phyloP scores from a whole-genome alignment of 2,329 filamentous ascomycete species.

The Bipolaris gigantea region DNA sequence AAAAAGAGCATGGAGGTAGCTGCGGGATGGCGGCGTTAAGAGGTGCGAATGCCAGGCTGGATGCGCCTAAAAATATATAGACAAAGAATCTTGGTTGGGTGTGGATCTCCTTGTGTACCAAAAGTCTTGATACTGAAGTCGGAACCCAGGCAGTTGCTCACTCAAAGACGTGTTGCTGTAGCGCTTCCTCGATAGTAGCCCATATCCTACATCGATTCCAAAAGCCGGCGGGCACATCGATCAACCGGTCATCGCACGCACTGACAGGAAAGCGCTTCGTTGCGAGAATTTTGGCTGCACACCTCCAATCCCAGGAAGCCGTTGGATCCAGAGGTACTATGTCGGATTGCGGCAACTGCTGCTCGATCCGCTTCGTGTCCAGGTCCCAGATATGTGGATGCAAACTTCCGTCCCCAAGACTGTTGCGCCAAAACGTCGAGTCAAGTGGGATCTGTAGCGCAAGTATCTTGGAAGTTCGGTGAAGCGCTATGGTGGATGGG shows the following conservation, averaged over 20 bases:
- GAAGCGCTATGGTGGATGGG: constrained; percentile 20
- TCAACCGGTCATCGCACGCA: constrained; percentile 13
- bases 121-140: neutral
- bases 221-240: constrained; percentile 20
- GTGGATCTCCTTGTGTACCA: neutral
- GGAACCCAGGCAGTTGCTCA: neutral
- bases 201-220: constrained; percentile 36
- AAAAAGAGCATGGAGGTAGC: neutral
- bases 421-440: constrained; percentile 31
- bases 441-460: constrained; percentile 23
- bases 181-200: constrained; percentile 24
- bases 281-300: constrained; percentile 19
- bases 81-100: neutral
- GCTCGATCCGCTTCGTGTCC: constrained; percentile 15
- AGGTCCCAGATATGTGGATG: constrained; percentile 34
- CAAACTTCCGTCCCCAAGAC: constrained; percentile 22
- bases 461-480: constrained; percentile 23
- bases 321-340: neutral
- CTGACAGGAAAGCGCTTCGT: constrained; percentile 16
- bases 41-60: too few species aligned
- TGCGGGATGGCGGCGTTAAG: neutral
- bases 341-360: neutral
- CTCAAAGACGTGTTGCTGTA: neutral
- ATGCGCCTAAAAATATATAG: neutral
- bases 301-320: constrained; percentile 22